Conservation (phyloP, 805 yeast species). For the Clavispora vitiphila region DNA sequence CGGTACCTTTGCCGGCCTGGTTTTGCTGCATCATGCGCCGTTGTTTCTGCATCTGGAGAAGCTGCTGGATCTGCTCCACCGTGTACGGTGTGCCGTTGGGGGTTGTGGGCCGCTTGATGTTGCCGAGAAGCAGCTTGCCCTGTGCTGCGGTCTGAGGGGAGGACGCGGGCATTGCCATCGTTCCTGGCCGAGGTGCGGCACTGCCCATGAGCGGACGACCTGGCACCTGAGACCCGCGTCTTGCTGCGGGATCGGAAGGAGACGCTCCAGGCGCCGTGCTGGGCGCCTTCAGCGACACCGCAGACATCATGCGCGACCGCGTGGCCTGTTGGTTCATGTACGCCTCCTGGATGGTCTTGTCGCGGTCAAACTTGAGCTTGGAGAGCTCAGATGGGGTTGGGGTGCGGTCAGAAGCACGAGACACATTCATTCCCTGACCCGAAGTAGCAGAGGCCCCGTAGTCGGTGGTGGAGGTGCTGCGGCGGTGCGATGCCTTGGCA, state of each 20-base stretch:
- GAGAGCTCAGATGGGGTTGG: slow-evolving; percentile 81
- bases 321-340: slow-evolving; percentile 46
- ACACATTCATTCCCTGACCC: neutral
- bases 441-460: neutral
- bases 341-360: slow-evolving; percentile 76
- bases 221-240: slow-evolving; percentile 6
- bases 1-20: slow-evolving; percentile 12
- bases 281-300: slow-evolving; percentile 27
- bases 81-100: slow-evolving; percentile 57
- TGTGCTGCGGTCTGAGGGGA: slow-evolving; percentile 4
- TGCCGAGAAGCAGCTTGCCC: slow-evolving; percentile 12
- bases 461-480: slow-evolving; percentile 5
- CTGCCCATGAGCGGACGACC: slow-evolving; percentile 1
- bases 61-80: slow-evolving; percentile 55
- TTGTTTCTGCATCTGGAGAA: slow-evolving; percentile 49
- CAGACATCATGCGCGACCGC: slow-evolving; percentile 37
- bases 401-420: slow-evolving; percentile 40
- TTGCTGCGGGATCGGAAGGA: neutral
- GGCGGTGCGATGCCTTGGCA: slow-evolving; percentile 26
- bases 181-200: slow-evolving; percentile 1
- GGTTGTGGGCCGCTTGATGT: slow-evolving; percentile 35
- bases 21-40: slow-evolving; percentile 43
- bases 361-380: slow-evolving; percentile 77
- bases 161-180: neutral
- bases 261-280: neutral